Evolutionary conservation across 306 rosid genomes (phyloP).

Genomic region (Parietaria judaica): DNA sequence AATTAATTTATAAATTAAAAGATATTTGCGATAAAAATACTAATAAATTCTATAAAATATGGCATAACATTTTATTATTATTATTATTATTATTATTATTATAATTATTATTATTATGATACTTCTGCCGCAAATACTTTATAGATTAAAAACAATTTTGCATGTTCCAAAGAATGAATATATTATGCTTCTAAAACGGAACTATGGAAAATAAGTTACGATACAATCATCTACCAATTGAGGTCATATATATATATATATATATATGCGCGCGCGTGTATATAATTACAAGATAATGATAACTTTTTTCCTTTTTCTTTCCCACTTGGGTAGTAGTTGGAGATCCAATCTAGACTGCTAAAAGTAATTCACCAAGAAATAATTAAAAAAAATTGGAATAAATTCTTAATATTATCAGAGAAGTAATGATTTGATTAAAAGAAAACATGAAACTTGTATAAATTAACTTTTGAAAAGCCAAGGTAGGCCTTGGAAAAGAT

Average conservation of each 20-base stretch:
- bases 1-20: too few species aligned
- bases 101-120: too few species aligned
- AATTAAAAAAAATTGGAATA: neutral
- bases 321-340: slow-evolving; percentile 5
- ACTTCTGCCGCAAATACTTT: too few species aligned
- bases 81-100: too few species aligned
- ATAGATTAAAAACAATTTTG: neutral
- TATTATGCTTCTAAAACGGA: neutral
- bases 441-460: neutral
- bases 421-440: neutral
- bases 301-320: neutral
- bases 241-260: neutral
- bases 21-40: too few species aligned
- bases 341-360: slow-evolving; percentile 10
- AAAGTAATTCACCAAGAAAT: neutral
- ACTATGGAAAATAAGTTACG: slow-evolving; percentile 1
- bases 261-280: too few species aligned
- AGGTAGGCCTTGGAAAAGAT: neutral
- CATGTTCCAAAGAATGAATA: neutral
- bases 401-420: neutral
- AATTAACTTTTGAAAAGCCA: neutral
- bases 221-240: slow-evolving; percentile 6
- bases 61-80: too few species aligned
- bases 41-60: too few species aligned
- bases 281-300: neutral